Conservation (phyloP, 2,329 filamentous ascomycete species). For the Sclerotinia minor region DNA sequence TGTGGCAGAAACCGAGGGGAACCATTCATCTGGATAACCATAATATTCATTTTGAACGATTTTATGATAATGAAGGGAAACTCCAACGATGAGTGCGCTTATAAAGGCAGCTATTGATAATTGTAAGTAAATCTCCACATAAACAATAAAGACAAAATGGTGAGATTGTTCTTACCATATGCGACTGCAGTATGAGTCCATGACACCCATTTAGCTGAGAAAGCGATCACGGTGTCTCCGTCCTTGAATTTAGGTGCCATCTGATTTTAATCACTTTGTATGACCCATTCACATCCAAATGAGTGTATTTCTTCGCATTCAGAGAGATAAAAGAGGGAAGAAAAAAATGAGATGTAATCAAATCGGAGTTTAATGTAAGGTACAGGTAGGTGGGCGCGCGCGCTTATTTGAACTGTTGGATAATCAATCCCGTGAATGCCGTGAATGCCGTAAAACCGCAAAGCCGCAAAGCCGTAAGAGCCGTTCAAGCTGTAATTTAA, state of each 20-base stretch:
- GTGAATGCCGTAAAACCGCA: background rate
- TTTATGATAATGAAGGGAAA: slow-evolving; percentile 86
- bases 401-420: slow-evolving; percentile 1
- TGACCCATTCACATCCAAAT: slow-evolving; percentile 38
- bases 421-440: slow-evolving; percentile 6
- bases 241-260: slow-evolving; percentile 62
- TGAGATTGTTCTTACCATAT: slow-evolving; percentile 59
- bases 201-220: slow-evolving; percentile 89
- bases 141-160: background rate
- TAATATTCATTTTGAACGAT: slow-evolving; percentile 98
- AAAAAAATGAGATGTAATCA: slow-evolving; percentile 3
- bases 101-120: slow-evolving; percentile 69
- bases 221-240: slow-evolving; percentile 57
- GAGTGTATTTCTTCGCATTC: slow-evolving; percentile 37
- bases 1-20: slow-evolving; percentile 91
- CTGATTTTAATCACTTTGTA: slow-evolving; percentile 25
- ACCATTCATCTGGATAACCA: slow-evolving; percentile 94
- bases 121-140: slow-evolving; percentile 28
- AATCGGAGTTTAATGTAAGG: slow-evolving; percentile 16
- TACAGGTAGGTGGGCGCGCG: slow-evolving; percentile 9
- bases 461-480: too few relatives aligned
- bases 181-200: slow-evolving; percentile 83
- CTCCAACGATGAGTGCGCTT: slow-evolving; percentile 79
- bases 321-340: slow-evolving; percentile 24
- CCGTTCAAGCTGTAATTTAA: background rate